Percentiles rank a stretch among this genome's conserved stretches.
Conservation (phyloP, 83 land plant species). For the Isoetes engelmannii region DNA sequence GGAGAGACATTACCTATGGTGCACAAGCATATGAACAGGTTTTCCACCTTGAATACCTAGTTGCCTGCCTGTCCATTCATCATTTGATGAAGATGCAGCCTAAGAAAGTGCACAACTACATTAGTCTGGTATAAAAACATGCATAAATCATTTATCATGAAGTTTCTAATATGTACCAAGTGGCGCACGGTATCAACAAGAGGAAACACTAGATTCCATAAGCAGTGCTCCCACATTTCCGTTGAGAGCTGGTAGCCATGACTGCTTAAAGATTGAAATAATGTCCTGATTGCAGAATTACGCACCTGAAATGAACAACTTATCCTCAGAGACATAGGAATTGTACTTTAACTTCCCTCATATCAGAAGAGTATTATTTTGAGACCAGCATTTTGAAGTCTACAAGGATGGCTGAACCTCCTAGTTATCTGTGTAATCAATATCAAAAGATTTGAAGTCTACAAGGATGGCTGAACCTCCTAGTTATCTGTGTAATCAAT, state of each 20-base stretch:
- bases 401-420: too few species aligned
- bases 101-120: constrained; percentile 12
- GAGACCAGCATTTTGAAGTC: too few species aligned
- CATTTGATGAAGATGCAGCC: constrained; percentile 91
- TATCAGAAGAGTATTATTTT: too few species aligned
- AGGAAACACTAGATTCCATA: constrained; percentile 85
- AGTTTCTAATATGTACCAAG: constrained; percentile 42
- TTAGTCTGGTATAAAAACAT: background rate
- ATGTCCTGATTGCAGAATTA: constrained; percentile 79
- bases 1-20: constrained; percentile 62
- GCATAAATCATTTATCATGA: background rate
- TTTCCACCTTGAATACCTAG: constrained; percentile 91
- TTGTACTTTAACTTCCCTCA: too few species aligned
- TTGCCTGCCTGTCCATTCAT: constrained; percentile 95
- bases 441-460: too few species aligned
- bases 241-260: constrained; percentile 86
- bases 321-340: background rate
- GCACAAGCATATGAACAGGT: constrained; percentile 98
- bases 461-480: too few species aligned
- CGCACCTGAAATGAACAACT: constrained; percentile 51
- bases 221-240: constrained; percentile 86
- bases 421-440: too few species aligned
- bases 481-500: too few species aligned
- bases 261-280: constrained; percentile 88
- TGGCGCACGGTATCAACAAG: constrained; percentile 62